Percentiles rank a stretch among this genome's conserved stretches.
phyloP scores from a whole-genome alignment of 306 rosid species.

The Rosa rugosa region DNA sequence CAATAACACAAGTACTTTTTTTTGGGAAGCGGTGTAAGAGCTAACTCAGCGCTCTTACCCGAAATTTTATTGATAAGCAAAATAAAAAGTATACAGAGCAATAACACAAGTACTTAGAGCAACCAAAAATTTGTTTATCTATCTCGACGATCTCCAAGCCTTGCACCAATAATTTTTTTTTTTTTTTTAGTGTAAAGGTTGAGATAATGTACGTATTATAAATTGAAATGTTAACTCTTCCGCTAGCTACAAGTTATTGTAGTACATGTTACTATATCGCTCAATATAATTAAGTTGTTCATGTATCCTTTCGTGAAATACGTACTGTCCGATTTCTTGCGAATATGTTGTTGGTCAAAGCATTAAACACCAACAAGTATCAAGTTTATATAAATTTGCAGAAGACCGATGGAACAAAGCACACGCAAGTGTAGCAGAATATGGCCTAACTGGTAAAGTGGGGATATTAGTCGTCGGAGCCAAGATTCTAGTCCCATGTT shows the following conservation, averaged over 20 bases:
- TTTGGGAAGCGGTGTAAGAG: too few species aligned
- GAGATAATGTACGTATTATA: not conserved
- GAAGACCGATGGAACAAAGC: conserved; percentile 9
- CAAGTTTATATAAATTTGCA: not conserved
- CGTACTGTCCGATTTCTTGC: not conserved
- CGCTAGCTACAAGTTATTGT: not conserved
- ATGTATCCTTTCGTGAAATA: not conserved
- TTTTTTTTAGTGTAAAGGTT: not conserved
- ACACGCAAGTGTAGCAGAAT: conserved; percentile 22
- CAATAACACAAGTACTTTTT: too few species aligned
- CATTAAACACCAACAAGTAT: not conserved
- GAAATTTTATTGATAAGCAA: too few species aligned
- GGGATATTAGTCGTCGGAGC: conserved; percentile 11
- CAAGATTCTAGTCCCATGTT: conserved; percentile 17
- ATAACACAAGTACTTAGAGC: too few species aligned
- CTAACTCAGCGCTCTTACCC: too few species aligned
- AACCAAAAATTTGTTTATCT: not conserved
- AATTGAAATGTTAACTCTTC: too few species aligned
- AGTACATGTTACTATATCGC: not conserved
- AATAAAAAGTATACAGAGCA: too few species aligned
- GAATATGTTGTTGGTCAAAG: not conserved
- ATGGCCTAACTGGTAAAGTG: conserved; percentile 7
- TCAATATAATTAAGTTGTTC: not conserved
- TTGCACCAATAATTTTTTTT: not conserved
- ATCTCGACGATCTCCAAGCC: not conserved